Evolutionary conservation across 225 moss, liverwort and hornwort genomes (phyloP).

Genomic region (Sphagnum tenellum): DNA sequence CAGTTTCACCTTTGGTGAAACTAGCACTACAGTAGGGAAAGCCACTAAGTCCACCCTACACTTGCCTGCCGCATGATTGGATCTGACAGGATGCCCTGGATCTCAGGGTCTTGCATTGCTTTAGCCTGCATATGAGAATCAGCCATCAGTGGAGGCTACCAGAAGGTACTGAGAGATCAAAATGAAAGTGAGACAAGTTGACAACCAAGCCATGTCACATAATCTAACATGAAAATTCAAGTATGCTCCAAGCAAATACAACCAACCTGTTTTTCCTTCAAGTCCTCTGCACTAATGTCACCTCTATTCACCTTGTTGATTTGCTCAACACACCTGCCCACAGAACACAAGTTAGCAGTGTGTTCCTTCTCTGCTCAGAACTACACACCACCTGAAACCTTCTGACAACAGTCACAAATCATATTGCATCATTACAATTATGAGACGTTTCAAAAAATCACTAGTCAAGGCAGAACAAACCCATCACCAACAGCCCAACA

Average conservation of each 20-base stretch:
- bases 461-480: no score
- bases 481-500: no score
- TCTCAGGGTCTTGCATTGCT: conserved; percentile 97
- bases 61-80: conserved; percentile 95
- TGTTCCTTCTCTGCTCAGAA: background rate
- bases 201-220: no score
- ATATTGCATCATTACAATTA: no score
- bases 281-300: conserved; percentile 90
- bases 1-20: no score
- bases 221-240: no score
- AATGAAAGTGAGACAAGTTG: background rate
- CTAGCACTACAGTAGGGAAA: no score
- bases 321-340: conserved; percentile 77
- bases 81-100: conserved; percentile 87
- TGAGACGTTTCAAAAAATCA: no score
- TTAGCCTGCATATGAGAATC: conserved; percentile 43
- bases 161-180: background rate
- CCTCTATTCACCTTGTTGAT: conserved; percentile 97
- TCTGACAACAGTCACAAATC: no score
- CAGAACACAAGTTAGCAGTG: background rate
- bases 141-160: background rate
- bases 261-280: conserved; percentile 97
- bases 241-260: no score
- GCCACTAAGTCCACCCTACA: background rate
- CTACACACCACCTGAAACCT: background rate